These are phyloP conservation scores for Didymosphaeria variabile DNA, from an alignment of 2,329 filamentous ascomycete species.

Conservation along the genomic window DNA sequence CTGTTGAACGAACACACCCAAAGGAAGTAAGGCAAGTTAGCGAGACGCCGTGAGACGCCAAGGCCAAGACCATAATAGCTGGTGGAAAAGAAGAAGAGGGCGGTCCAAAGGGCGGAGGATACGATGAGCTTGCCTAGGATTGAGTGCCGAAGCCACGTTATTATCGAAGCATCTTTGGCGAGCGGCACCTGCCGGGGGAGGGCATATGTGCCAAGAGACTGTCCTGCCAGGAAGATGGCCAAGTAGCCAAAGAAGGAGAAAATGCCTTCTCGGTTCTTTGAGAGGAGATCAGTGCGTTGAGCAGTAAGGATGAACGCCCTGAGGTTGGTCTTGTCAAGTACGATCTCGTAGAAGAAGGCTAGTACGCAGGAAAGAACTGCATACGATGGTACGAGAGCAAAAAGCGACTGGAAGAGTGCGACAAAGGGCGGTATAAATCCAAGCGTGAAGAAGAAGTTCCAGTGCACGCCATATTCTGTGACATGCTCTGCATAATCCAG, in stretches of 20 bases:
- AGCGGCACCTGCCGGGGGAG: constrained; percentile 67
- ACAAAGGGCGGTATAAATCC: constrained; percentile 89
- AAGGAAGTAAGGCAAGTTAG: constrained; percentile 91
- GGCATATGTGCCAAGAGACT: constrained; percentile 81
- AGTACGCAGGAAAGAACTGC: constrained; percentile 77
- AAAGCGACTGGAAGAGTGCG: constrained; percentile 78
- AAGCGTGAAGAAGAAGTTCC: constrained; percentile 99
- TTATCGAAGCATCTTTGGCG: constrained; percentile 53
- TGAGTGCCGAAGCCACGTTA: constrained; percentile 60
- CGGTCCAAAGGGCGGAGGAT: constrained; percentile 74
- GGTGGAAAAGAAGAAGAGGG: constrained; percentile 74
- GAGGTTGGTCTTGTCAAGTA: constrained; percentile 76
- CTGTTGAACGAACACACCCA: constrained; percentile 95
- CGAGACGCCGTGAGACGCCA: constrained; percentile 84
- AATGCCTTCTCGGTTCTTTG: constrained; percentile 93
- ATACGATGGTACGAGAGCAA: constrained; percentile 77
- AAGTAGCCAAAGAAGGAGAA: constrained; percentile 95
- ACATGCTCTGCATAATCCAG: constrained; percentile 97
- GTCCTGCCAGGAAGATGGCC: constrained; percentile 91
- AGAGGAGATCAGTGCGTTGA: constrained; percentile 79
- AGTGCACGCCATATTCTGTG: constrained; percentile 96
- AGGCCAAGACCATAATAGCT: constrained; percentile 72
- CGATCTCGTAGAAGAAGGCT: constrained; percentile 74
- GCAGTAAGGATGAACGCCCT: constrained; percentile 85
- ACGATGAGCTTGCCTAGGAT: constrained; percentile 70